Evolutionary conservation across 768 basidiomycete species (phyloP), one percentile per base, ranked within the genome.

Genomic region (Gymnopilus junonius): DNA sequence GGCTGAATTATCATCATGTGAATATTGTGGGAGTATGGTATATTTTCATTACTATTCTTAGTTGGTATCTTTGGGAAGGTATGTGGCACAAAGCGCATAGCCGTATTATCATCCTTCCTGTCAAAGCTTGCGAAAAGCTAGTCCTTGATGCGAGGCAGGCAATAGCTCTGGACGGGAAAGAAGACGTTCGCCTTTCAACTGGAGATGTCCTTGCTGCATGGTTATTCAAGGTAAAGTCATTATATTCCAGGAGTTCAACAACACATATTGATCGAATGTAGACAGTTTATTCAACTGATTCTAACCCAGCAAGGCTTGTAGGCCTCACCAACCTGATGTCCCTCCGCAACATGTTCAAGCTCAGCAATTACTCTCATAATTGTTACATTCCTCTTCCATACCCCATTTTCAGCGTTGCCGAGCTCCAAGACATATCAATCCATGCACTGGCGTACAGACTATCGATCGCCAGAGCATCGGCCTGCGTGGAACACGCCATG

Each of bases 191-290:
- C 37, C 69, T 75, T 34, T 73, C 75, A 15, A 79, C 79, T 1
- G 79, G 80, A 1, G 80, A 81, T 61, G 70, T 81, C 34, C 70
- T 81, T 20, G 74, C 74, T 4, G 79, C 80, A 4, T 82, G 81
- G 80, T 45, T 79, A 23, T 65, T 78, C 63, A 80, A 81, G 70
- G 80, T 80, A 53, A 4, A 31, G 32, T 55, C 20, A 40, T 29
- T 15, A 15, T 8, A 3, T 57, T 51, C 45, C 15, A 42, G 11
- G n/a, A 3, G 4, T 12, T 10, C 17, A 39, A 39, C 15, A 10
- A 42, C 5, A n/a, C 8, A 20, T 42, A 10, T 20, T 20, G 40
- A 42, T 4, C 17, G 20, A 42, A n/a, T 27, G 0, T 56, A 82
- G 80, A 75, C 74, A 2, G 65, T 78, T 7, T 81, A 81, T 59